Conservation (phyloP, 1,139 yeast species). For the Blastobotrys buckinghamii region DNA sequence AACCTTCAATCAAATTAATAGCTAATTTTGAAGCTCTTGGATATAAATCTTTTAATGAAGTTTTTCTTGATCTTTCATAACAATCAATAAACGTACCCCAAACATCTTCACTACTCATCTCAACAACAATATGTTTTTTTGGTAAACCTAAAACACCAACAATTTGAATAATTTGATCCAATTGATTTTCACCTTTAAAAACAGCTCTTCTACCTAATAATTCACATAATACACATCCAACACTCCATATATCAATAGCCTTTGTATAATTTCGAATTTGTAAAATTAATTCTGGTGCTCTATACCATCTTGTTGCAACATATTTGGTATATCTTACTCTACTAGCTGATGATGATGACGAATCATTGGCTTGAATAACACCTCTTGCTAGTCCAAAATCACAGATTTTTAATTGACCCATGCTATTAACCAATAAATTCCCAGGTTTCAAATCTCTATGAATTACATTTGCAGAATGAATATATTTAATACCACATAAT, state of each 20-base stretch:
- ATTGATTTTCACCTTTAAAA: slow-evolving; percentile 78
- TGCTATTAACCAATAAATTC: slow-evolving; percentile 64
- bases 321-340: slow-evolving; percentile 51
- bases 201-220: slow-evolving; percentile 75
- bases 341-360: not conserved
- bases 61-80: slow-evolving; percentile 33
- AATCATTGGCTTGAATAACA: slow-evolving; percentile 26
- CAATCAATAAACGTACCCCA: slow-evolving; percentile 15
- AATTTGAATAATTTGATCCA: slow-evolving; percentile 77
- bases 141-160: slow-evolving; percentile 78
- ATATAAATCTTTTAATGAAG: slow-evolving; percentile 54
- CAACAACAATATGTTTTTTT: slow-evolving; percentile 48
- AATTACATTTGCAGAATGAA: slow-evolving; percentile 68
- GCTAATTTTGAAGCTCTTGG: slow-evolving; percentile 73
- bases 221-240: slow-evolving; percentile 89
- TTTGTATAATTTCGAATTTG: slow-evolving; percentile 45
- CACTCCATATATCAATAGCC: slow-evolving; percentile 87
- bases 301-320: slow-evolving; percentile 93
- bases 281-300: slow-evolving; percentile 86
- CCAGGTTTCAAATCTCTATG: slow-evolving; percentile 88
- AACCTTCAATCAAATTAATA: slow-evolving; percentile 60
- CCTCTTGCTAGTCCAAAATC: slow-evolving; percentile 90
- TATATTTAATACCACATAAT: slow-evolving; percentile 71
- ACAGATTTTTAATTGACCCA: slow-evolving; percentile 71
- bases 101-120: slow-evolving; percentile 11